These are phyloP conservation scores for Sugiyamaella mastotermitis DNA, from an alignment of 805 yeast species.

Conservation along the genomic window DNA sequence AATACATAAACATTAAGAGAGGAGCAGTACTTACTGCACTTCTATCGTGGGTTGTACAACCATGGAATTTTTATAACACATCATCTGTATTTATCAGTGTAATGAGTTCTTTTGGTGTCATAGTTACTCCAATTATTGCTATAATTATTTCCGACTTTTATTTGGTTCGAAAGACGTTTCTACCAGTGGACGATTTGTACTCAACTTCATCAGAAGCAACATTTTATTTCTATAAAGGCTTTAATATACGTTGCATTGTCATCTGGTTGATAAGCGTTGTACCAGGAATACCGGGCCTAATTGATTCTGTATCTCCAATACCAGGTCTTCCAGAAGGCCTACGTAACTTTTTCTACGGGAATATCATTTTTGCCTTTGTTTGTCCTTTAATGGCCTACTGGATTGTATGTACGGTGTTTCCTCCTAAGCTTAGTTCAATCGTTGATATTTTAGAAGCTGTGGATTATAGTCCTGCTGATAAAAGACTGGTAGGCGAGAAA, in stretches of 20 bases:
- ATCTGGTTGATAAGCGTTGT: conserved; percentile 26
- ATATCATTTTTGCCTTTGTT: conserved; percentile 1
- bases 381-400: conserved; percentile 29
- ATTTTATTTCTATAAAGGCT: conserved; percentile 41
- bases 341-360: conserved; percentile 1
- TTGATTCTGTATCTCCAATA: conserved; percentile 15
- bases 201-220: conserved; percentile 31
- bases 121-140: conserved; percentile 38
- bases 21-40: conserved; percentile 35
- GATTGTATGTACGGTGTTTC: conserved; percentile 32
- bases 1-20: conserved; percentile 37
- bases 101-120: conserved; percentile 36
- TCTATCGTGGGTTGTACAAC: conserved; percentile 28
- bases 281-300: conserved; percentile 25
- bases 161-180: conserved; percentile 34
- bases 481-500: no score
- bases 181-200: conserved; percentile 40
- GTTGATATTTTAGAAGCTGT: conserved; percentile 32
- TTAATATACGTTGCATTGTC: conserved; percentile 38
- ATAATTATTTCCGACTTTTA: conserved; percentile 36
- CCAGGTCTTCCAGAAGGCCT: conserved; percentile 15
- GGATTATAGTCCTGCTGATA: no score
- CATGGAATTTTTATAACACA: conserved; percentile 37
- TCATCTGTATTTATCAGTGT: conserved; percentile 33
- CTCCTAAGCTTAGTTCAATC: conserved; percentile 29